A percentile compares a stretch with the other conserved stretches of the same genome.
These are phyloP conservation scores for Aspergillus olivimuriae DNA, from an alignment of 495 filamentous ascomycete species.

Conservation along the genomic window DNA sequence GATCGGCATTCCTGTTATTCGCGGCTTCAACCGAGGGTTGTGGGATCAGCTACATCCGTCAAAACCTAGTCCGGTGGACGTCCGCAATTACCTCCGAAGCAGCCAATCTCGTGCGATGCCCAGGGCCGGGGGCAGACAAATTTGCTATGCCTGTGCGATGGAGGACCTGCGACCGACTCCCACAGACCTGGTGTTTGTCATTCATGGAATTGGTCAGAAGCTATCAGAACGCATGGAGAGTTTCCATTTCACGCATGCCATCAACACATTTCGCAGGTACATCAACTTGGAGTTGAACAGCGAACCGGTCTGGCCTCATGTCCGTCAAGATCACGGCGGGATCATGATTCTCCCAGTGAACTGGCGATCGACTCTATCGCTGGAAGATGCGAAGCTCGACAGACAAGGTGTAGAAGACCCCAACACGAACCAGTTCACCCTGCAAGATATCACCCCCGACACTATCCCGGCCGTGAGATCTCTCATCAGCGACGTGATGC, in stretches of 20 bases:
- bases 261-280: slow-evolving; percentile 81
- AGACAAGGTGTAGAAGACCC: slow-evolving; percentile 38
- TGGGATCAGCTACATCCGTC: slow-evolving; percentile 73
- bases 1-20: slow-evolving; percentile 78
- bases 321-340: slow-evolving; percentile 63
- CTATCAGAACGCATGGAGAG: slow-evolving; percentile 93
- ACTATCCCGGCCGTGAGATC: slow-evolving; percentile 83
- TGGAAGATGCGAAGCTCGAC: slow-evolving; percentile 66
- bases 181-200: slow-evolving; percentile 81
- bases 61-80: slow-evolving; percentile 42
- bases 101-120: slow-evolving; percentile 24
- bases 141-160: slow-evolving; percentile 45
- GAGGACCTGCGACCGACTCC: slow-evolving; percentile 65
- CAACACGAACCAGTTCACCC: slow-evolving; percentile 58
- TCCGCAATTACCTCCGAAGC: slow-evolving; percentile 43
- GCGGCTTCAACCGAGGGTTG: slow-evolving; percentile 70
- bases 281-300: slow-evolving; percentile 79
- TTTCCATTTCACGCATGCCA: slow-evolving; percentile 92
- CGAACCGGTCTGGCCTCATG: slow-evolving; percentile 61
- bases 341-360: slow-evolving; percentile 79
- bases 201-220: slow-evolving; percentile 96
- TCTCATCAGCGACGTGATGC: slow-evolving; percentile 93
- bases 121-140: slow-evolving; percentile 21
- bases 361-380: slow-evolving; percentile 79
- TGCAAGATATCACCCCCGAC: slow-evolving; percentile 88